phyloP scores from a whole-genome alignment of 164 flowering plant genomes.

The Nymphaea colorata region DNA sequence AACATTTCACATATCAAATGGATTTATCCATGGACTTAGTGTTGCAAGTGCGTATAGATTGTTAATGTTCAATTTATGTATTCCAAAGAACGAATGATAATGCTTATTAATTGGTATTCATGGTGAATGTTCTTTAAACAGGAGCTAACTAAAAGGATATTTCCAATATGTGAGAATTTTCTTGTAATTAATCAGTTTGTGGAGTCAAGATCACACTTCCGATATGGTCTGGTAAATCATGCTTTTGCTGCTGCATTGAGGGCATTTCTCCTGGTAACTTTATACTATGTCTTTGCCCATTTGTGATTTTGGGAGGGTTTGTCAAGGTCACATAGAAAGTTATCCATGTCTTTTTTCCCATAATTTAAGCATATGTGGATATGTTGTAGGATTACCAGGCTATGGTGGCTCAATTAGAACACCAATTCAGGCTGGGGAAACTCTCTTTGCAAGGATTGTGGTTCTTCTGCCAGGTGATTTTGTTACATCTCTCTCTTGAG shows the following conservation, averaged over 20 bases:
- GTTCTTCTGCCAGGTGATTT: conserved; percentile 93
- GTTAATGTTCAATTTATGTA: not conserved
- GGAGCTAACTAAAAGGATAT: conserved; percentile 78
- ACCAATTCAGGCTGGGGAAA: conserved; percentile 88
- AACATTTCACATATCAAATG: conserved; percentile 45
- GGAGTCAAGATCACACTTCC: conserved; percentile 89
- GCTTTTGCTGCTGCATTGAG: conserved; percentile 97
- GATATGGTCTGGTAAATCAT: conserved; percentile 92
- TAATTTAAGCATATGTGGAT: too few species aligned
- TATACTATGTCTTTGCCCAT: too few species aligned
- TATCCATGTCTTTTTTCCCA: too few species aligned
- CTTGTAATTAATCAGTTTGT: conserved; percentile 75
- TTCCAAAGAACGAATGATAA: not conserved
- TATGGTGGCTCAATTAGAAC: conserved; percentile 97
- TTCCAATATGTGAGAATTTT: conserved; percentile 83
- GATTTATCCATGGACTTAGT: conserved; percentile 90
- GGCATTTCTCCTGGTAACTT: conserved; percentile 65
- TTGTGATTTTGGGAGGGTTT: too few species aligned
- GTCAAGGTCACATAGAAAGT: too few species aligned
- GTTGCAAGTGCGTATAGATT: conserved; percentile 52
- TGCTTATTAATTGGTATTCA: not conserved
- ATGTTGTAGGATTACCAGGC: conserved; percentile 79
- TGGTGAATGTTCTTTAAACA: conserved; percentile 18
- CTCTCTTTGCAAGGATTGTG: conserved; percentile 94
- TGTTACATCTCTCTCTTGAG: not conserved